Base-by-base conservation (phyloP, 2,329 filamentous ascomycete species). In the Aspergillus aculeatus region DNA sequence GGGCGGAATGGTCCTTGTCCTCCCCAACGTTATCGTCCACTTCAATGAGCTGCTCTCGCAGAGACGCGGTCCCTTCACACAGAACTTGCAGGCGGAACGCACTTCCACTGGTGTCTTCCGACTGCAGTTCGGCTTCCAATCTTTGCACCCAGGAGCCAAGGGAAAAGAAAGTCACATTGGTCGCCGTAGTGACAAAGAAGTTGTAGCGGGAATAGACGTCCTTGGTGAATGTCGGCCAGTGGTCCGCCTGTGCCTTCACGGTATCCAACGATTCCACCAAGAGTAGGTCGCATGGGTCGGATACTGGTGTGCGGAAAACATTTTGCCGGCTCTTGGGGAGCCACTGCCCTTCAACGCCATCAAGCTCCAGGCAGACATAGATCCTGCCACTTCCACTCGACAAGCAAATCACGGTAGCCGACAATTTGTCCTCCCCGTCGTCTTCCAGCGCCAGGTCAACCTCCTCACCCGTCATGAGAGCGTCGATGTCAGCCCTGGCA, bases 261-360 rank as follows among this genome's bases (percentile, higher is more conserved):
- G 78, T 78, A 61, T 81, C 75, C 23, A 82, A 60, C 0, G 77
- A 78, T 61, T 82, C 79, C 11, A 81, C 70, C 50, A 80, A 62
- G 5, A 81, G 61, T 21, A 82, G 67, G 47, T 80, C 77, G 48
- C 75, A 72, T 10, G 77, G 72, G 23, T 80, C 76, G 4, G 74
- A 75, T 19, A 75, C 58, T 38, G 78, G 77, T 12, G 75, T 73
- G 26, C 69, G 73, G 65, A 80, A 80, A 1, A 73, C 68, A 54
- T 75, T 76, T 53, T 72, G 76, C 54, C 68, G 75, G 19, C 72
- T 71, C 56, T 75, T 78, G 1, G 86, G 85, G 7, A 88, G 78
- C 86, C 86, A 89, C 66, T 85, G 83, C 7, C 83, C 86, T 64
- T 86, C 81, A 2, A 89, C 80, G 0, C 85, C 86, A 54, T 87